Base-by-base conservation (phyloP, 257 asterid species). In the Mitragyna speciosa region DNA sequence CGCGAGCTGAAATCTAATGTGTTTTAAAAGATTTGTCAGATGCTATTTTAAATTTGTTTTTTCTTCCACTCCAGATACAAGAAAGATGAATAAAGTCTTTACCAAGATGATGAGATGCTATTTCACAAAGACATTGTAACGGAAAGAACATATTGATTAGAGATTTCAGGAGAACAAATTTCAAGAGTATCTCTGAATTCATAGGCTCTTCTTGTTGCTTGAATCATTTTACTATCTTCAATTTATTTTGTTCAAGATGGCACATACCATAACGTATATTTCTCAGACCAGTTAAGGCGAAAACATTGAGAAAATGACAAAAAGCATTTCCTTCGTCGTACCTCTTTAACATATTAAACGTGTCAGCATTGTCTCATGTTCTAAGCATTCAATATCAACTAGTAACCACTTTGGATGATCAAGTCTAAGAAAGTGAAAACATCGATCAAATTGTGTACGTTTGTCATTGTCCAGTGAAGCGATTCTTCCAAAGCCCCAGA, bases 401-500 rank as follows among this genome's bases (percentile, higher is more conserved):
- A 28, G 48, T n/a, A 26, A 28, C 70, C 41, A 49, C 80, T 26
- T 82, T 82, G 85, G 70, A 78, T 72, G n/a, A 78, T 48, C 73
- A 82, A 64, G 28, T 33, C 78, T 52, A 54, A 52, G 39, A 49
- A 36, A 45, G 45, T 47, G 74, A 72, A 39, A 72, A 71, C 24
- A 54, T 28, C 30, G 72, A 77, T 45, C 16, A n/a, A 43, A 68
- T 66, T 16, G 31, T 52, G 45, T 4, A 51, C 48, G 36, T 75
- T 19, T 78, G 87, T 79, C 39, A 64, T 12, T 28, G 79, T 6
- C 54, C 67, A 41, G 64, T 22, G 49, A 63, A 31, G 52, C 81
- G 85, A 71, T 82, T 79, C 31, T 47, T 63, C 47, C 87, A 63
- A 84, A 63, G 87, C 33, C 59, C 6, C 64, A 15, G 63, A 72